Evolutionary conservation across 2,329 filamentous ascomycete genomes (phyloP), one percentile per base, ranked within the genome.

Genomic region (Exophiala oligosperma): DNA sequence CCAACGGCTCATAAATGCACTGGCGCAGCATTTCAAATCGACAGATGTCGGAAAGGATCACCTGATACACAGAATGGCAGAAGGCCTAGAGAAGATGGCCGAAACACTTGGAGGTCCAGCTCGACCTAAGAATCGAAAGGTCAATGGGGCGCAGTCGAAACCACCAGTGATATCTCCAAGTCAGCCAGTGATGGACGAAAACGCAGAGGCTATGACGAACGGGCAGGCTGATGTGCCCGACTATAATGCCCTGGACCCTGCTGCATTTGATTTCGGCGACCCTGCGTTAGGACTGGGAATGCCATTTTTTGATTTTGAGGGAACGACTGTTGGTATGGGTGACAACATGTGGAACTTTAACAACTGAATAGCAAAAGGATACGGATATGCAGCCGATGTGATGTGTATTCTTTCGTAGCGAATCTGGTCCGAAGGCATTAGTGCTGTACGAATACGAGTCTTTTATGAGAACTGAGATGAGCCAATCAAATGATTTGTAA

Each of bases 51-150:
- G 68, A 4, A 67, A 67, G 44, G 67, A 71, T 38, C 70, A 72
- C 53, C 61, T 72, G 23, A 68, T 71, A 23, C 69, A 71, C 43
- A 61, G 69, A 41, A 71, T 71, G 65, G 69, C 69, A 14, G 64
- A 67, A 8, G 69, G 70, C 3, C 55, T 72, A 11, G 64, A 70
- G 49, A 71, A 71, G 43, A 70, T 71, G 70, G 64, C 66, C 5
- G 66, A 68, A 41, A 66, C 55, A 41, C 38, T 68, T 1, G 63
- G 63, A 24, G 61, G 64, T 26, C 56, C 62, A 37, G 43, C 54
- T 9, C 60, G 63, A 8, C 23, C 47, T 2, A 62, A 61, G 37
- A 62, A 53, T 29, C 57, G 63, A 17, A 59, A 52, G 38, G 50
- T 56, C 28, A 63, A 63, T 28, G 61, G 61, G 26, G 59, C 41